Base-by-base conservation (phyloP, 345 rosid species). In the Eucalyptus regnans region DNA sequence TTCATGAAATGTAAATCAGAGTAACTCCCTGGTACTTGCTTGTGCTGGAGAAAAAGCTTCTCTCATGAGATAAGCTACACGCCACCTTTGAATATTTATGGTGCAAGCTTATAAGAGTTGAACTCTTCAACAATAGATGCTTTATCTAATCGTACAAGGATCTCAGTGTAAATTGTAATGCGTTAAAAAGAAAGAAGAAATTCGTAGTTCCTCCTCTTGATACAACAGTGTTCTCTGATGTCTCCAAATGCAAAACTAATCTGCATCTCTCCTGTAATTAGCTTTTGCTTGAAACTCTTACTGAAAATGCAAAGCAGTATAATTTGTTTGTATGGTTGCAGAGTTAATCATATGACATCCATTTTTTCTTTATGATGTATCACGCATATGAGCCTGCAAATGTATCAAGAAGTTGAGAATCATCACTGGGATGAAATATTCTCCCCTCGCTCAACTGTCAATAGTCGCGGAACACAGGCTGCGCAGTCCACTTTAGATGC, bases 401-500 rank as follows among this genome's bases (percentile, higher is more conserved):
- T 37, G 29, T 76, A 11, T 76, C 48, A 10, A 76, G 84, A 76
- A 76, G 29, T 76, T 41, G 84, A 76, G 84, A 76, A 41, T 41
- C 25, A 20, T 37, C 84, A 10, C 29, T n/a, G 37, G 20, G 76
- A 64, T n/a, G 41, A n/a, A n/a, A 64, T 7, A n/a, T 64, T 64
- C 37, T 20, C 87, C 43, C 27, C 41, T 86, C 3, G 5, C 43
- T 76, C 48, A 79, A 80, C 31, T 15, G 1, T 89, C 91, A 94
- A 90, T 88, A 4, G 48, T 97, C 95, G 7, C 97, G 94, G 81
- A 92, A 92, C 87, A 94, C 92, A 14, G 94, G 93, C 90, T 94
- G 96, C 9, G 97, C 95, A 33, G 94, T 93, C 98, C 99, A 97
- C 90, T 95, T 94, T 88, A 96, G 96, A 91, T 93, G 92, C 88